These are phyloP conservation scores for Rickenella mellea DNA, from an alignment of 768 basidiomycete species.

Conservation along the genomic window DNA sequence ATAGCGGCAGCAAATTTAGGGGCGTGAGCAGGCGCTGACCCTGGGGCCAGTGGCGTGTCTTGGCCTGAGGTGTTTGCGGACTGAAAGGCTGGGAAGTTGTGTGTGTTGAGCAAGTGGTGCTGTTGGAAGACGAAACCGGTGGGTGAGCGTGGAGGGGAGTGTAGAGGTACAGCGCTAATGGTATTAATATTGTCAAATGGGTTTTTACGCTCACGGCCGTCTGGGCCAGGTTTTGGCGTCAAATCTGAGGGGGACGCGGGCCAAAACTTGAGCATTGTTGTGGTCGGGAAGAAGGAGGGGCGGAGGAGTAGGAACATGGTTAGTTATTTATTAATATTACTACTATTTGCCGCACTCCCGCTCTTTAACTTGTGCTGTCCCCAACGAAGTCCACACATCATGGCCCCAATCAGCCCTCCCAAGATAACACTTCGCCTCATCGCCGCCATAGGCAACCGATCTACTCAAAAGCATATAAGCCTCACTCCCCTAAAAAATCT, in stretches of 20 bases:
- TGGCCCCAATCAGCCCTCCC: conserved; percentile 48
- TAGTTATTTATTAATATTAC: background rate
- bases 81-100: conserved; percentile 2
- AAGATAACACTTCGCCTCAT: conserved; percentile 38
- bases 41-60: conserved; percentile 31
- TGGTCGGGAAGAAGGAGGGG: conserved; percentile 4
- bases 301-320: background rate
- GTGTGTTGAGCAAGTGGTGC: conserved; percentile 7
- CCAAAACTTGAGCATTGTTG: conserved; percentile 64
- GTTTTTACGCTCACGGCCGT: conserved; percentile 38
- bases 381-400: conserved; percentile 39
- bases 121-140: conserved; percentile 6
- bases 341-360: too few relatives aligned
- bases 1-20: conserved; percentile 39
- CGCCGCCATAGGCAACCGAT: conserved; percentile 46
- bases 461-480: conserved; percentile 22
- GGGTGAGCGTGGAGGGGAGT: conserved; percentile 2
- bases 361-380: conserved; percentile 21
- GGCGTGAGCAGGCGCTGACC: conserved; percentile 32
- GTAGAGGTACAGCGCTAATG: conserved; percentile 14
- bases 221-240: conserved; percentile 44
- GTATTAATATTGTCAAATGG: conserved; percentile 45
- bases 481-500: conserved; percentile 4
- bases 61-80: background rate
- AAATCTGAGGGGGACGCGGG: conserved; percentile 37